Evolutionary conservation across 2,329 filamentous ascomycete species (phyloP).

Genomic region (Arthrobotrys musiformis): DNA sequence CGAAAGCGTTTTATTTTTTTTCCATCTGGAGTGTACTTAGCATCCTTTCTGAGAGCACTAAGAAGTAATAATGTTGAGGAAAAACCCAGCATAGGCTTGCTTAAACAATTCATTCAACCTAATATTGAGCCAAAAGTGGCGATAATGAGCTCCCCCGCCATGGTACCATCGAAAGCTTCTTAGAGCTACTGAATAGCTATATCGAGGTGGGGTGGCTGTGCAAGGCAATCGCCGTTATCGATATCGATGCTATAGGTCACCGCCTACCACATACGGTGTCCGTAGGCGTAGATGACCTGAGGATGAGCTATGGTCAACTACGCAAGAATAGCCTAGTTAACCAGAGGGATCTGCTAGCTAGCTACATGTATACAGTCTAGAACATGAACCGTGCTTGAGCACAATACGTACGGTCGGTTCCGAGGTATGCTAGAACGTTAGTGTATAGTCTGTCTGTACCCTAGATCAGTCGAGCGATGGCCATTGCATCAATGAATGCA

Average conservation of each 20-base stretch:
- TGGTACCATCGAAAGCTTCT: not conserved
- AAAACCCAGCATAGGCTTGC: conserved; percentile 19
- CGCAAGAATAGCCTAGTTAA: conserved; percentile 34
- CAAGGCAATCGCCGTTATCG: conserved; percentile 4
- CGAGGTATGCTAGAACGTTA: not conserved
- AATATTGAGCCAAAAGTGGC: not conserved
- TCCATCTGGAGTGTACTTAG: conserved; percentile 31
- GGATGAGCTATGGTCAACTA: not conserved
- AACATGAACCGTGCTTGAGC: conserved; percentile 2
- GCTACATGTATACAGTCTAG: not conserved
- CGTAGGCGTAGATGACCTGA: conserved; percentile 25
- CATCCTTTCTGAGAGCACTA: conserved; percentile 30
- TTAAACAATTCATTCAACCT: conserved; percentile 10
- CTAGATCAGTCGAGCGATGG: not conserved
- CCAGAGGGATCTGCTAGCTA: no score
- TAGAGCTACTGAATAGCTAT: not conserved
- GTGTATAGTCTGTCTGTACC: not conserved
- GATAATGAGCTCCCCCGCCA: conserved; percentile 16
- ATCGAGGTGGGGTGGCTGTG: conserved; percentile 2
- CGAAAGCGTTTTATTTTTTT: conserved; percentile 21
- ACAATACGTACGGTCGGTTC: conserved; percentile 1
- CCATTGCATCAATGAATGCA: conserved; percentile 3
- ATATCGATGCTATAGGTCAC: not conserved
- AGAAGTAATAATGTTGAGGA: conserved; percentile 21
- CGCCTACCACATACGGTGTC: conserved; percentile 13